Conservation (phyloP, 768 basidiomycete species). For the Russula sp. region DNA sequence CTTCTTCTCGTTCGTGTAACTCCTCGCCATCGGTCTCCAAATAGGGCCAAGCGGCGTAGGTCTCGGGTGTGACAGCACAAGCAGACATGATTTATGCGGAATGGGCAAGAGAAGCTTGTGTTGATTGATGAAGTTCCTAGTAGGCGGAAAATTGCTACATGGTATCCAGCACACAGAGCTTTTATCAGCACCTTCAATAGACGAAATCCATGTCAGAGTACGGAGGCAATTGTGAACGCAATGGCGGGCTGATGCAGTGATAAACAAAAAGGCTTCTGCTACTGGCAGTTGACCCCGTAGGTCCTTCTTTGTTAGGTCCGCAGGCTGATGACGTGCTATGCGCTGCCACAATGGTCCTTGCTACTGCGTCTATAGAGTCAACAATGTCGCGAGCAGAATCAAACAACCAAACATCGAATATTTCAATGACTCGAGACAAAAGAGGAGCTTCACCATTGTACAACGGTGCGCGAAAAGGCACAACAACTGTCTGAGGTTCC, state of each 20-base stretch:
- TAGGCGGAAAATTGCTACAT: not conserved
- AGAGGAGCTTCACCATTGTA: no score
- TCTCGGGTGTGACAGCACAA: not conserved
- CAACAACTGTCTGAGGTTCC: not conserved
- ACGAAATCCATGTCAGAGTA: not conserved
- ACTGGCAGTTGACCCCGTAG: no score
- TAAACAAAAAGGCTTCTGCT: slow-evolving; percentile 4
- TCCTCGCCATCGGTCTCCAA: not conserved
- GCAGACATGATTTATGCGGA: not conserved
- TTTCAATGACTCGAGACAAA: not conserved
- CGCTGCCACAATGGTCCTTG: not conserved
- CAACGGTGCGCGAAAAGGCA: not conserved
- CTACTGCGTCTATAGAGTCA: not conserved
- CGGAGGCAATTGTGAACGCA: not conserved
- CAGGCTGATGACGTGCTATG: not conserved
- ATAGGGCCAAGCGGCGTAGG: not conserved
- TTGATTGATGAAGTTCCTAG: not conserved
- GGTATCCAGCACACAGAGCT: not conserved
- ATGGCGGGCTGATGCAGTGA: not conserved
- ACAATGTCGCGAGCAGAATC: not conserved
- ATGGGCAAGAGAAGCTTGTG: not conserved
- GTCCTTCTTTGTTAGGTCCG: no score
- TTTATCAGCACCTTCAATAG: slow-evolving; percentile 1
- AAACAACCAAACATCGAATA: not conserved
- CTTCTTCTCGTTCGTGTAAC: not conserved